These are phyloP conservation scores for Leptomonas pyrrhocoris DNA, from an alignment of 208 protist genomes.

Conservation along the genomic window DNA sequence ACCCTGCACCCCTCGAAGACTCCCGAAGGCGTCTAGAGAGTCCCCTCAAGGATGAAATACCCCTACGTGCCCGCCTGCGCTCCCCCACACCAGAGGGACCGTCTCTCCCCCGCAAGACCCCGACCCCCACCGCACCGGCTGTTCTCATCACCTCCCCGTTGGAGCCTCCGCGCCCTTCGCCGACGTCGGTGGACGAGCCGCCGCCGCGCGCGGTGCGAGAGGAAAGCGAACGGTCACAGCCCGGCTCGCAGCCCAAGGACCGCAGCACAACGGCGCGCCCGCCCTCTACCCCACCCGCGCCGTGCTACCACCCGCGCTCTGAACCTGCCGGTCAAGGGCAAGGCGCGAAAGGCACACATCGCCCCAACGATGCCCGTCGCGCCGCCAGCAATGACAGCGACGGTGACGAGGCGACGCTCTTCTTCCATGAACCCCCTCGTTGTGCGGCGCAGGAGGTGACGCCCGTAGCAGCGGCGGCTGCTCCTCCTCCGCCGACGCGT, in stretches of 20 bases:
- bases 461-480: neutral
- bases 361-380: neutral
- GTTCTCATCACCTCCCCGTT: conserved; percentile 4
- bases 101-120: neutral
- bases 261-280: conserved; percentile 42
- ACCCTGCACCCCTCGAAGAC: neutral
- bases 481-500: neutral
- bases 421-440: conserved; percentile 25
- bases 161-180: neutral
- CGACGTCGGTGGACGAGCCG: conserved; percentile 20
- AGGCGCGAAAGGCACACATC: neutral
- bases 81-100: conserved; percentile 24
- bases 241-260: conserved; percentile 32
- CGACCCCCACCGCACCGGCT: neutral
- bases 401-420: conserved; percentile 23
- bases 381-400: conserved; percentile 16
- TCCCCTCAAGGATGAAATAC: neutral
- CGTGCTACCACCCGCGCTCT: neutral
- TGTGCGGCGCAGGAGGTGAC: conserved; percentile 24
- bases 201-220: conserved; percentile 20
- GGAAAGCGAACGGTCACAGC: conserved; percentile 3
- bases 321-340: too few relatives aligned
- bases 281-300: conserved; percentile 25
- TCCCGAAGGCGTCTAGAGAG: neutral
- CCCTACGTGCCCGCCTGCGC: conserved; percentile 8